Base-by-base conservation (phyloP, 768 basidiomycete genomes). In the Lactarius evosmus region DNA sequence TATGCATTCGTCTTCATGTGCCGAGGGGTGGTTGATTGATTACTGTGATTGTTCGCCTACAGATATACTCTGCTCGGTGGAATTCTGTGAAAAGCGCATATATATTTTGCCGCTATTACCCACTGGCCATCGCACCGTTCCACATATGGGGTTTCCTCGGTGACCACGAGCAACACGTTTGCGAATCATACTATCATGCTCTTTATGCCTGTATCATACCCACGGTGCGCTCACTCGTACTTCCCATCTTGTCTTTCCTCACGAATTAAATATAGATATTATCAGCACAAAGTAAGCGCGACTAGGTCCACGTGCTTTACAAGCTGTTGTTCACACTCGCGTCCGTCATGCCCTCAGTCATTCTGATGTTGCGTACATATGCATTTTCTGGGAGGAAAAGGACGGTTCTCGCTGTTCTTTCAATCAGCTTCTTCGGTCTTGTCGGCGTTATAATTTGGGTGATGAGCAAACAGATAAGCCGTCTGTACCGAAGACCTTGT, bases 291-390 rank as follows among this genome's bases (percentile, higher is more conserved):
- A 56, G 63, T 67, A 54, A 56, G 66, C 27, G 6, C 41, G 3
- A 16, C 49, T 34, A 16, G 14, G 25, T 12, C 25, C 6, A n/a
- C 19, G 19, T n/a, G 33, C 25, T 29, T 12, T 27, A 46, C 19
- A 25, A 9, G n/a, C 33, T 30, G 41, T 38, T 49, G 29, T 50
- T 66, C n/a, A 66, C 33, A 3, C 36, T 5, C n/a, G 14, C 38
- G 25, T 27, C 16, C 9, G 1, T 60, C 17, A 40, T 38, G 16
- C 6, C 38, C 11, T 25, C 27, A 67, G 66, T 61, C n/a, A 64
- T 67, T 30, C 53, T 67, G 7, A 66, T 67, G 66, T 38, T 66
- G 46, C 66, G 66, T 30, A 52, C 66, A 22, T 65, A 67, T 25
- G 64, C 66, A 1, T 67, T 67, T 49, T 34, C 66, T 17, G 66